A percentile compares a stretch with the other conserved stretches of the same genome.
Evolutionary conservation across 2,329 filamentous ascomycete species (phyloP).

Genomic region (Aspergillus eucalypticola): DNA sequence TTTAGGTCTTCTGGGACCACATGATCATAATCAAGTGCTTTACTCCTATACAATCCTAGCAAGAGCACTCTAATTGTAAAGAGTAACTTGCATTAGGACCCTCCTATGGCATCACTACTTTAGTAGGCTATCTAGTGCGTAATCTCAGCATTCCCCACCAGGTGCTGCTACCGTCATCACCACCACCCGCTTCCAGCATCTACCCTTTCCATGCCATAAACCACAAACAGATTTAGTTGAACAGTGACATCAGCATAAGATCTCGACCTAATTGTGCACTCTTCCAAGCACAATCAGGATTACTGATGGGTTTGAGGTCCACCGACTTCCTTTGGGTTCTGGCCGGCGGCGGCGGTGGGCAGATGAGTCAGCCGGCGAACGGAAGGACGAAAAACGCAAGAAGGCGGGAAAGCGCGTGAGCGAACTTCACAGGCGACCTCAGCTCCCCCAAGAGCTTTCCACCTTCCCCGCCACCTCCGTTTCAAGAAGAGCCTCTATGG

Average conservation of each 20-base stretch:
- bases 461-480: conserved; percentile 12
- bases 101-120: too few relatives aligned
- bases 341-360: conserved; percentile 6
- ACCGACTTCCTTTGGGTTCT: conserved; percentile 20
- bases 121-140: too few relatives aligned
- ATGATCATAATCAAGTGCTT: too few relatives aligned
- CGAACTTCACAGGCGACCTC: conserved; percentile 10
- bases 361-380: conserved; percentile 37
- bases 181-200: background rate
- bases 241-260: too few relatives aligned
- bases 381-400: conserved; percentile 33
- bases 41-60: too few relatives aligned
- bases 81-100: background rate
- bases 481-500: conserved; percentile 28
- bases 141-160: too few relatives aligned
- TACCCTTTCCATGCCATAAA: too few relatives aligned
- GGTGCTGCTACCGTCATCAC: background rate
- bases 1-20: background rate
- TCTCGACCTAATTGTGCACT: too few relatives aligned
- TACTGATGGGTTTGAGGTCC: background rate
- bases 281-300: background rate
- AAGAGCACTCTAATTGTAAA: background rate
- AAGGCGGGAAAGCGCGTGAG: conserved; percentile 20
- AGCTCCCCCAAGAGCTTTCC: conserved; percentile 29
- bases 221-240: too few relatives aligned